Evolutionary conservation across 1,284 basidiomycete species (phyloP).

Genomic region (Cutaneotrichosporon sp.): DNA sequence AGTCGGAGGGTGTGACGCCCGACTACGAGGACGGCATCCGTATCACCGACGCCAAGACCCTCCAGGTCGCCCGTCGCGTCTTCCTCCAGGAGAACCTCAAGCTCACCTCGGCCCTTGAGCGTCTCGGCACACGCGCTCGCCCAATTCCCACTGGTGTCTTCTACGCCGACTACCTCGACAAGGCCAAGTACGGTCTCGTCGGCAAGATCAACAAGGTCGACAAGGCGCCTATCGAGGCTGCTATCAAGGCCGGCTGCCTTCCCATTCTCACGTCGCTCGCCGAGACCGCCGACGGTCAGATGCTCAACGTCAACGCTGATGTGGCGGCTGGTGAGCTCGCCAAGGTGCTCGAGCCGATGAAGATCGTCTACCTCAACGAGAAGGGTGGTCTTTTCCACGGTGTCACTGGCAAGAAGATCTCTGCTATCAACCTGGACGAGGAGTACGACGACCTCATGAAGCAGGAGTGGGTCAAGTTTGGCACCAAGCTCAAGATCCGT

Average conservation of each 20-base stretch:
- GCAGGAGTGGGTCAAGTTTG: conserved; percentile 99
- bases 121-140: conserved; percentile 85
- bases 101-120: conserved; percentile 82
- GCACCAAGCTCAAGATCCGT: conserved; percentile 97
- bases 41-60: conserved; percentile 88
- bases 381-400: conserved; percentile 98
- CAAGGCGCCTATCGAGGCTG: conserved; percentile 89
- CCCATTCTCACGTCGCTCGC: conserved; percentile 90
- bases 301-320: conserved; percentile 94
- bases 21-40: conserved; percentile 95
- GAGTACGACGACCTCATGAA: conserved; percentile 97
- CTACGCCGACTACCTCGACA: conserved; percentile 88
- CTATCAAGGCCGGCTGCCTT: conserved; percentile 86
- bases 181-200: conserved; percentile 88
- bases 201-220: conserved; percentile 88
- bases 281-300: conserved; percentile 85
- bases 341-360: conserved; percentile 94
- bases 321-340: conserved; percentile 92
- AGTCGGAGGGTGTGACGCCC: conserved; percentile 80
- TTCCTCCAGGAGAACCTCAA: conserved; percentile 94
- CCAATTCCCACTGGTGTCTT: conserved; percentile 95
- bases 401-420: conserved; percentile 87
- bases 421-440: conserved; percentile 97
- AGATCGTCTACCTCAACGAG: conserved; percentile 98
- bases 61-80: conserved; percentile 86